Conservation (phyloP, 495 filamentous ascomycete genomes). For the Xylaria bambusicola region DNA sequence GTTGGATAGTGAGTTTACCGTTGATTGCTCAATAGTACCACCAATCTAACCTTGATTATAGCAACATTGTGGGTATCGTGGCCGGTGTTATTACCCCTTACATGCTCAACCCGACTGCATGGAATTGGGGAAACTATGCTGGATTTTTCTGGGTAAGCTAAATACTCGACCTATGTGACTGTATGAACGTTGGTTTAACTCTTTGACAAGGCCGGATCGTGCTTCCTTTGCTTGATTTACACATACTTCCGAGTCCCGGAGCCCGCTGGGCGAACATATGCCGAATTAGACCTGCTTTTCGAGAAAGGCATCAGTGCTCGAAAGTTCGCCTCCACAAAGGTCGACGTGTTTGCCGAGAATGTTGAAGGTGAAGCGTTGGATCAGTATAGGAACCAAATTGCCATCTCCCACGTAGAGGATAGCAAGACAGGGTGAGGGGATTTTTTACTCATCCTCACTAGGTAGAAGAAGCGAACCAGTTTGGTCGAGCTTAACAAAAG, state of each 20-base stretch:
- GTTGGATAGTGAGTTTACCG: slow-evolving; percentile 57
- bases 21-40: background rate
- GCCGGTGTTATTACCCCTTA: slow-evolving; percentile 71
- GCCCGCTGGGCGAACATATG: slow-evolving; percentile 68
- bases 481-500: too few species aligned
- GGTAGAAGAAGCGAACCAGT: background rate
- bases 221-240: slow-evolving; percentile 72
- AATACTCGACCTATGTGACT: background rate
- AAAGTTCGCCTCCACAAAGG: slow-evolving; percentile 65
- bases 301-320: slow-evolving; percentile 64
- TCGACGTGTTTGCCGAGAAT: slow-evolving; percentile 67
- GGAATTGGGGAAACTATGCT: slow-evolving; percentile 76
- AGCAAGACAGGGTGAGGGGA: slow-evolving; percentile 14
- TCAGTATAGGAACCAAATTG: slow-evolving; percentile 45
- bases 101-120: slow-evolving; percentile 73
- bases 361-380: slow-evolving; percentile 53
- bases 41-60: slow-evolving; percentile 21
- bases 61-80: slow-evolving; percentile 69
- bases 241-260: slow-evolving; percentile 77
- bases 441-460: background rate
- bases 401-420: slow-evolving; percentile 23
- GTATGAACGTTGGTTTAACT: background rate
- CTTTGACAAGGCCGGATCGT: slow-evolving; percentile 54
- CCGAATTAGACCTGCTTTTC: slow-evolving; percentile 74
- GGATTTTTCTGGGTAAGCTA: slow-evolving; percentile 77